These are phyloP conservation scores for Mimosa pudica DNA, from an alignment of 306 rosid genomes.

Conservation along the genomic window DNA sequence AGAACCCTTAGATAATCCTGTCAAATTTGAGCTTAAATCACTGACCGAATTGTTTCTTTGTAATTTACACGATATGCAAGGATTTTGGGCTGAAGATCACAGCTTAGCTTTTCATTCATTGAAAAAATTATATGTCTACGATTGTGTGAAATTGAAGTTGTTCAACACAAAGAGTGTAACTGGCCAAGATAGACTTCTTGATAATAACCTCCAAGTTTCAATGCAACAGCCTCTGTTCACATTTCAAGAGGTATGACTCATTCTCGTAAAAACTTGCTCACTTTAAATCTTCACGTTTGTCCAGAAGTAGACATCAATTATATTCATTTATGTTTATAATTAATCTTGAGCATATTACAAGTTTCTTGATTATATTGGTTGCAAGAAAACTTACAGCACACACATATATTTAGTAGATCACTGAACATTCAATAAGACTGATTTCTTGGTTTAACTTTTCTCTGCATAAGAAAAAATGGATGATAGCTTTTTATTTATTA, in stretches of 20 bases:
- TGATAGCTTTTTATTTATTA: not conserved
- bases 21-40: not conserved
- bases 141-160: not conserved
- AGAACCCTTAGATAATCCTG: not conserved
- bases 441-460: no score
- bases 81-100: not conserved
- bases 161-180: not conserved
- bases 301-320: not conserved
- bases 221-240: no score
- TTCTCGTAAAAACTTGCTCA: not conserved
- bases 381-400: no score
- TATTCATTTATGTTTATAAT: not conserved
- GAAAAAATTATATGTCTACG: not conserved
- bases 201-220: no score
- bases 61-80: not conserved
- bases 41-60: not conserved
- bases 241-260: no score
- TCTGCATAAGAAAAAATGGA: no score
- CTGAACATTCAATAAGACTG: no score
- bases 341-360: no score
- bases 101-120: not conserved
- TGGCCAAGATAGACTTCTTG: no score
- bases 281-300: no score
- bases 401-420: no score
- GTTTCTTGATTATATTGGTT: no score